Evolutionary conservation across 106 monocot genomes (phyloP), one percentile per base, ranked within the genome.

Genomic region (Alisma plantagoaquatica): DNA sequence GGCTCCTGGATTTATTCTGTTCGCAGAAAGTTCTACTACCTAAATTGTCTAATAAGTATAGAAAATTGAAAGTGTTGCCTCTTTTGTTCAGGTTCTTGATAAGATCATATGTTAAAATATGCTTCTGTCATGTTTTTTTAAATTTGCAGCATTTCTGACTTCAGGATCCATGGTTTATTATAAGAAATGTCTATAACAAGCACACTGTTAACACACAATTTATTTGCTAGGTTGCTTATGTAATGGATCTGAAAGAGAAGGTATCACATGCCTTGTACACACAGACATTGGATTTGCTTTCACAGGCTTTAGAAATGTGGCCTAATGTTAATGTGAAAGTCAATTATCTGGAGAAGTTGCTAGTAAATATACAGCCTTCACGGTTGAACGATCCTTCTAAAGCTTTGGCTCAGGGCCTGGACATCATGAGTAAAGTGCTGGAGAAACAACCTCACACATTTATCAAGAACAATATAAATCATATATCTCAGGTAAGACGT

Each of bases 301-400:
- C 96, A 20, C 84, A 84, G 61, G 96, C 96, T 49, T 57, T 96
- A 57, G 89, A 96, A 61, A 84, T 89, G 27, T 96, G 96, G 96
- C 96, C 96, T 49, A 96, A 79, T 76, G 96, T 89, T 26, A 96
- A 96, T 75, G 89, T 96, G 4, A 96, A 96, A 65, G 88, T 96
- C 61, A 96, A 96, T 70, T 96, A 96, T 76, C 57, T 96, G 2
- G 96, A 96, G 65, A 96, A 96, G 59, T 74, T 89, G 63, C 73
- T 96, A 31, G 72, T 88, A 17, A 81, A 78, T 59, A 68, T 82
- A 32, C 70, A 75, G 26, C 89, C 89, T 51, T 89, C 96, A 66
- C 96, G 78, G 32, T 80, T 88, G 48, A 96, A 89, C 73, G 96
- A 96, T 66, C 96, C 96, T 65, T 78, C 96, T 57, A 81, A 81